These are phyloP conservation scores for Scheffersomyces coipomensis DNA, from an alignment of 805 yeast genomes.

Conservation along the genomic window DNA sequence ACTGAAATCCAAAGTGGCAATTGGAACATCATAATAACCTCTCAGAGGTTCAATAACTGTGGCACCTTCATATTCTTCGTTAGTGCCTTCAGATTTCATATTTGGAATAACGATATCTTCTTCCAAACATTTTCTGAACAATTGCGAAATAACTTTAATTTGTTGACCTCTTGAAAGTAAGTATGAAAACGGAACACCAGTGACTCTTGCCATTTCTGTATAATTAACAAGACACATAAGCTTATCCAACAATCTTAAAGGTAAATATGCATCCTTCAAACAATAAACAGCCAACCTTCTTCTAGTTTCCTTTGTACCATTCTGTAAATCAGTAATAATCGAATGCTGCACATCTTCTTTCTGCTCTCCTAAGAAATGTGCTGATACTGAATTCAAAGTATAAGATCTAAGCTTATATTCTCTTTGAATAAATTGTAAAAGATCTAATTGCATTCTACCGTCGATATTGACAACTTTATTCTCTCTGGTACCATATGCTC, in stretches of 20 bases:
- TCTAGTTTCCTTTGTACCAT: conserved; percentile 89
- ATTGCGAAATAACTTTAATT: conserved; percentile 93
- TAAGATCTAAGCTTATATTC: conserved; percentile 94
- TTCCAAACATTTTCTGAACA: conserved; percentile 87
- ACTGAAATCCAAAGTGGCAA: conserved; percentile 96
- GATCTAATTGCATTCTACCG: conserved; percentile 93
- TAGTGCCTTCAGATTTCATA: conserved; percentile 73
- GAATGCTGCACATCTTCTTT: conserved; percentile 98
- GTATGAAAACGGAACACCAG: conserved; percentile 96
- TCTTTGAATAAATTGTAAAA: conserved; percentile 88
- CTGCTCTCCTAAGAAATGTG: conserved; percentile 90
- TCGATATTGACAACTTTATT: conserved; percentile 89
- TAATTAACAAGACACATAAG: conserved; percentile 95
- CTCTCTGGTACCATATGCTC: conserved; percentile 95
- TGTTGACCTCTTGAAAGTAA: conserved; percentile 93
- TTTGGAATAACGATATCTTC: conserved; percentile 90
- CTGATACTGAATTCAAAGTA: conserved; percentile 92
- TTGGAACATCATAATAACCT: conserved; percentile 96
- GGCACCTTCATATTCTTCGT: conserved; percentile 98
- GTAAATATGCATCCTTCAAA: conserved; percentile 92
- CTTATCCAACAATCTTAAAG: conserved; percentile 83
- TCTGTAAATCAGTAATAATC: conserved; percentile 90
- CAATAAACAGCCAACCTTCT: conserved; percentile 96
- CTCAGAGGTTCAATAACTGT: conserved; percentile 96
- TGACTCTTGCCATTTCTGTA: conserved; percentile 99